A percentile compares a stretch with the other conserved stretches of the same genome.
Conservation (phyloP, 75 land plant species). For the Azolla pinnata region DNA sequence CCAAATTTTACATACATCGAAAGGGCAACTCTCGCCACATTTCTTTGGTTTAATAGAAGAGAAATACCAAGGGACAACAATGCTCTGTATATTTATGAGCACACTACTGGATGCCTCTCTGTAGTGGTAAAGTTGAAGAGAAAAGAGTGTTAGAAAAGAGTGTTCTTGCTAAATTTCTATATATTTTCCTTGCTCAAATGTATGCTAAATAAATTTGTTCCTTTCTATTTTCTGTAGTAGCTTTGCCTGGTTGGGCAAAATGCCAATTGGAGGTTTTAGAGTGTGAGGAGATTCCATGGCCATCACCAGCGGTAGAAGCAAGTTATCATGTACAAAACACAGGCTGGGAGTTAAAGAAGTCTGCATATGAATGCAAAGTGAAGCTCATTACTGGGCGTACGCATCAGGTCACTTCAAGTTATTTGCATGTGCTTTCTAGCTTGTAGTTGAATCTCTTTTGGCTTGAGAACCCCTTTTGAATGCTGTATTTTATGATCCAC, state of each 20-base stretch:
- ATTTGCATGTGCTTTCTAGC: conserved; percentile 2
- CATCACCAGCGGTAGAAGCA: conserved; percentile 27
- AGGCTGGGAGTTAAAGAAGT: conserved; percentile 50
- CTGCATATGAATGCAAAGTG: conserved; percentile 79
- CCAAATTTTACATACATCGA: too few species aligned
- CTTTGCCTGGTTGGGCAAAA: conserved; percentile 47
- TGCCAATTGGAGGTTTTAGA: conserved; percentile 79
- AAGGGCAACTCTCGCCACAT: too few species aligned
- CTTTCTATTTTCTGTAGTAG: conserved; percentile 24
- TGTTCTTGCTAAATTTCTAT: too few species aligned
- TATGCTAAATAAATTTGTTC: not conserved
- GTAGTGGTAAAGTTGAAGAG: too few species aligned
- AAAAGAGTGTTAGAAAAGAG: too few species aligned
- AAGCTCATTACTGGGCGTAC: conserved; percentile 82
- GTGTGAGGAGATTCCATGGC: conserved; percentile 87
- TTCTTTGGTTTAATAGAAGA: too few species aligned
- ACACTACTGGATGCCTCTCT: too few species aligned
- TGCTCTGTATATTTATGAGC: too few species aligned
- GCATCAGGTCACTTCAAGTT: conserved; percentile 94
- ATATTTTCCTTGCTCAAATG: too few species aligned
- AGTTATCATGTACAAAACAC: conserved; percentile 41
- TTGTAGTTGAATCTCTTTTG: conserved; percentile 3
- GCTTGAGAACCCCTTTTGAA: not conserved
- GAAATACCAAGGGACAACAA: too few species aligned
- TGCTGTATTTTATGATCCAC: not conserved